Base-by-base conservation (phyloP, 2,329 filamentous ascomycete genomes). In the Harringtonia lauricola region DNA sequence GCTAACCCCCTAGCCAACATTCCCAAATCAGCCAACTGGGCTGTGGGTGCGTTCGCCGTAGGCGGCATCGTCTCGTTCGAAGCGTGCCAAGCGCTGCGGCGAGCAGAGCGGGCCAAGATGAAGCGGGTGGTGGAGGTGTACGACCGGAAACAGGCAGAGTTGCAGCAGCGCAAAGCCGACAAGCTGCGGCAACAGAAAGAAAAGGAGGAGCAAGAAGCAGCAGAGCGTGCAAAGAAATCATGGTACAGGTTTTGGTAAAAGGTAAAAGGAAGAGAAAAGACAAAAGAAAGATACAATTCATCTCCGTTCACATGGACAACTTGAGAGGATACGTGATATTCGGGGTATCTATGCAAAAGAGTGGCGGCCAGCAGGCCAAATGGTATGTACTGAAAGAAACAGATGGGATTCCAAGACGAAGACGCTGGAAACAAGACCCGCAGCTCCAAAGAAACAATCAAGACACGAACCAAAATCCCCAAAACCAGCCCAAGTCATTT, bases 121-220 rank as follows among this genome's bases (percentile, higher is more conserved):
- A 83, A 84, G 60, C 72, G 87, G 51, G 85, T 85, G 4, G 82
- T 94, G 44, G 86, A 94, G 58, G 76, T 92, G 46, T 82, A 90
- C 61, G 79, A 83, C 56, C 70, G 76, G 54, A 80, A 88, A 61
- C 80, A 85, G 56, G 68, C 72, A 5, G 79, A 84, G 60, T 41
- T 69, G 30, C 63, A 62, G 36, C 55, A 58, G 36, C 57, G 64
- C n/a, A 75, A 80, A 57, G 72, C 79, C 55, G 59, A 67, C 50
- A 60, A 65, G 60, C 68, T 49, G 54, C 59, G 57, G 51, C 56
- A 55, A 50, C 46, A 33, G 21, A 34, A 38, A 15, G 10, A 39
- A 13, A 29, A 40, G 43, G 59, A 63, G 47, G 56, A 61, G 30
- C 56, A 58, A 36, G 60, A 59, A 41, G 52, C 53, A 14, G 52